Conservation (phyloP, 257 asterid genomes). For the Scutellaria galericulata region DNA sequence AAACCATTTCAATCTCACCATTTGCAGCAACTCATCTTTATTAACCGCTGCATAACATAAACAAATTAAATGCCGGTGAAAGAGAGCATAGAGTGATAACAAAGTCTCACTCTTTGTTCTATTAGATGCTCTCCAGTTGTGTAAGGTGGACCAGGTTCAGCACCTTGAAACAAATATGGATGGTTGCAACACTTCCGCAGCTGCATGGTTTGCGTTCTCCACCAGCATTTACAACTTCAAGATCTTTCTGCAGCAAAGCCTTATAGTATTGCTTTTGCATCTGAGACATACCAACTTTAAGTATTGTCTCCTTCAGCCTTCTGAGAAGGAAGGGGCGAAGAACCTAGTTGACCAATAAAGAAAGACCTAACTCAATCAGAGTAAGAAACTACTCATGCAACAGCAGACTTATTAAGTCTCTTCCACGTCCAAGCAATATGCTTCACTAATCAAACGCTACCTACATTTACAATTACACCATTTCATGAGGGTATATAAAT, state of each 20-base stretch:
- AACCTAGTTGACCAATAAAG: slow-evolving; percentile 56
- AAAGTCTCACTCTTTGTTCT: slow-evolving; percentile 82
- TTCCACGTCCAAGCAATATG: slow-evolving; percentile 5
- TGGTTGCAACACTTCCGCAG: slow-evolving; percentile 98
- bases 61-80: slow-evolving; percentile 12
- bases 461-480: slow-evolving; percentile 13
- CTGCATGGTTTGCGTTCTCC: slow-evolving; percentile 99
- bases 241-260: slow-evolving; percentile 96
- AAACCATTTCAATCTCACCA: slow-evolving; percentile 99
- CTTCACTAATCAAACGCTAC: slow-evolving; percentile 12
- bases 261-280: slow-evolving; percentile 95
- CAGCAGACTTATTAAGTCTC: background rate
- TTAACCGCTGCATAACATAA: slow-evolving; percentile 74
- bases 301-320: slow-evolving; percentile 98
- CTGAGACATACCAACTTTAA: slow-evolving; percentile 99
- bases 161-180: too few relatives aligned
- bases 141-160: slow-evolving; percentile 99
- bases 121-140: slow-evolving; percentile 89
- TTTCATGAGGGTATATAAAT: too few relatives aligned
- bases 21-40: slow-evolving; percentile 95
- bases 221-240: slow-evolving; percentile 99
- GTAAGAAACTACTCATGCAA: slow-evolving; percentile 14
- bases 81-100: slow-evolving; percentile 6
- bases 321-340: slow-evolving; percentile 96
- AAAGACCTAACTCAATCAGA: slow-evolving; percentile 19